These are phyloP conservation scores for Pseudocercospora musae DNA, from an alignment of 2,329 filamentous ascomycete species.

Conservation along the genomic window DNA sequence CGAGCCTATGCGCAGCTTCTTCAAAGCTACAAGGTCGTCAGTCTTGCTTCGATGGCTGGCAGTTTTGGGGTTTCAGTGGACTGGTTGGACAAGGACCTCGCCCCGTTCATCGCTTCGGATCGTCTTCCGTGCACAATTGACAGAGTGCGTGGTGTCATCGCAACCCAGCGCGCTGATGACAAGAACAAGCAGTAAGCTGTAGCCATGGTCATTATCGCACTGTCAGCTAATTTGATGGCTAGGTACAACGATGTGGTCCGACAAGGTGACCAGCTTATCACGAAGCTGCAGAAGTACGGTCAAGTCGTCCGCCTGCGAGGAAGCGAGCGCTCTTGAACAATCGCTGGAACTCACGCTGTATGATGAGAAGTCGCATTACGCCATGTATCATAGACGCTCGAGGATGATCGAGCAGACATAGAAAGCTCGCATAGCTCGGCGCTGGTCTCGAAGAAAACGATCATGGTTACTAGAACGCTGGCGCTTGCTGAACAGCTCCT, in stretches of 20 bases:
- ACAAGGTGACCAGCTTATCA: constrained; percentile 96
- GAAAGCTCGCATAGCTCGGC: constrained; percentile 10
- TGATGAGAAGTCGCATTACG: constrained; percentile 1
- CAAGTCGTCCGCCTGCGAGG: constrained; percentile 91
- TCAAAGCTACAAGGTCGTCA: constrained; percentile 94
- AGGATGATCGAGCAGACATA: constrained; percentile 5
- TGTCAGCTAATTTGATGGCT: constrained; percentile 1
- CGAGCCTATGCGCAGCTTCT: constrained; percentile 94
- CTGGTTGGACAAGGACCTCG: constrained; percentile 91
- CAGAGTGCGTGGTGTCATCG: constrained; percentile 92
- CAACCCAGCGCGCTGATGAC: constrained; percentile 95
- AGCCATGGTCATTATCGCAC: not conserved
- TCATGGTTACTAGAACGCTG: not conserved
- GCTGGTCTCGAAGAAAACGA: constrained; percentile 5
- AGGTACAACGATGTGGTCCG: constrained; percentile 91
- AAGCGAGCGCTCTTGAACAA: constrained; percentile 74
- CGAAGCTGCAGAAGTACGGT: constrained; percentile 98
- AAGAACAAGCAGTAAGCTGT: constrained; percentile 84
- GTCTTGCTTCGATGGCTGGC: constrained; percentile 93
- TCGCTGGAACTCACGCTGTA: not conserved
- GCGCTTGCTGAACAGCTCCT: not conserved
- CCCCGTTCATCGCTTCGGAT: constrained; percentile 93
- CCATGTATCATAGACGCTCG: constrained; percentile 12
- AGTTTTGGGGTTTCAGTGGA: constrained; percentile 97
- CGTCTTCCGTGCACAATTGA: constrained; percentile 97